Base-by-base conservation (phyloP, 1,284 basidiomycete genomes). In the Hypsizygus ulmarius region DNA sequence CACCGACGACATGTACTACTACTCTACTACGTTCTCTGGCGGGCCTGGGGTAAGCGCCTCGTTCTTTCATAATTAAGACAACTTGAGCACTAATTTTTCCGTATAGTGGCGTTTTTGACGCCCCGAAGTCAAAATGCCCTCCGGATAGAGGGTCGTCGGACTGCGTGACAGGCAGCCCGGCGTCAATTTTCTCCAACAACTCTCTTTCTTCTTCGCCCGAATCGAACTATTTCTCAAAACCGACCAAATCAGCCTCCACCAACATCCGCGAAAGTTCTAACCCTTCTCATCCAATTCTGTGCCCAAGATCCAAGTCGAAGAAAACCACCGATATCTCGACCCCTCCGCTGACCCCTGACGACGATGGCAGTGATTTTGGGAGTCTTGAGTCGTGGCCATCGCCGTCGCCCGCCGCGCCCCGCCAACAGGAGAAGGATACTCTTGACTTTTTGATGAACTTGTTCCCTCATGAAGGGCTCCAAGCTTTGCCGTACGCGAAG, bases 91-190 rank as follows among this genome's bases (percentile, higher is more conserved):
- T 50, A 25, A 35, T 34, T 30, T 11, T 30, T 16, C 21, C 45
- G 12, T 43, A 0, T 52, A 90, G 88, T 91, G 88, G 88, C 84
- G 88, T 73, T 90, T 91, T 91, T 91, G 89, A 91, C 88, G 75
- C 73, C 76, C 86, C 88, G 63, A 82, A 76, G 63, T 71, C 71
- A 59, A 91, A 91, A 91, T 91, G 89, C 89, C 88, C 88, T 87
- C 88, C 87, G 63, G 84, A 88, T 64, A 65, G 89, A 84, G 89
- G 88, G 88, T 91, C 88, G 87, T 83, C 81, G 78, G 82, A 79
- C 78, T 85, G 87, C 82, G 88, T 91, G 88, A 91, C 84, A 91
- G 88, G 79, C 87, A 78, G 81, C 75, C 78, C 79, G 81, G 78
- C 87, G 89, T 73, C 78, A 64, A 69, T 67, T 54, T 70, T 74